Evolutionary conservation across 1,284 basidiomycete genomes (phyloP).

Genomic region (Coniferiporia sulphurascens): DNA sequence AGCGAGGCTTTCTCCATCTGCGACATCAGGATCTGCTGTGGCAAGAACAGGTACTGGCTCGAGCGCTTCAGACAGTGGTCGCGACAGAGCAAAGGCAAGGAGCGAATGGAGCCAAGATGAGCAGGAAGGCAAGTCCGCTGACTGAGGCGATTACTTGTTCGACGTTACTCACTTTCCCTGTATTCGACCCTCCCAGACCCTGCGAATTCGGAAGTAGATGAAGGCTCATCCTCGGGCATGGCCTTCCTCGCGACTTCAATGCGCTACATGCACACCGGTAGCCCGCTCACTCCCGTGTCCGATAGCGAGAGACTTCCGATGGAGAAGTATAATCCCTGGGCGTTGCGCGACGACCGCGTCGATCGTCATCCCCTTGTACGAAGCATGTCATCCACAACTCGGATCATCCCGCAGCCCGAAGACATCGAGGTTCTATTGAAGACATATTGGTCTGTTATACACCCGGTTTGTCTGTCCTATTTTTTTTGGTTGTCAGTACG

Average conservation of each 20-base stretch:
- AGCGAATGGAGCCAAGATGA: constrained; percentile 18
- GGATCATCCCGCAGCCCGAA: constrained; percentile 5
- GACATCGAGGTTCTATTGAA: constrained; percentile 18
- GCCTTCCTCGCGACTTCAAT: constrained; percentile 19
- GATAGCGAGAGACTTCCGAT: constrained; percentile 14
- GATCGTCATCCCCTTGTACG: constrained; percentile 8
- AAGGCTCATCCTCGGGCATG: constrained; percentile 19
- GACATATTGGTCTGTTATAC: constrained; percentile 18
- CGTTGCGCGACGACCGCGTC: constrained; percentile 7
- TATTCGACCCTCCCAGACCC: not conserved
- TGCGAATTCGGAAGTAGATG: constrained; percentile 16
- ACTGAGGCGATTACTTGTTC: not conserved
- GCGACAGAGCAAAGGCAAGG: not conserved
- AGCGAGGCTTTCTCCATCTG: not conserved
- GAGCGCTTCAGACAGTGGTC: constrained; percentile 7
- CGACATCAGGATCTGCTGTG: not conserved
- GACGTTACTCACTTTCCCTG: not conserved
- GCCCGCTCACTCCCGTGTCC: constrained; percentile 15
- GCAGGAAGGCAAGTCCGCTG: constrained; percentile 2
- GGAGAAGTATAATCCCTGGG: constrained; percentile 18
- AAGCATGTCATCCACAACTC: not conserved
- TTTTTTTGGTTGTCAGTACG: not conserved
- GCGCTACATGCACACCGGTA: constrained; percentile 16
- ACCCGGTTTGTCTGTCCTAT: constrained; percentile 12
- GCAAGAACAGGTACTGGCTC: not conserved